Base-by-base conservation (phyloP, 768 basidiomycete species). In the Peribolospora kevripleyi region DNA sequence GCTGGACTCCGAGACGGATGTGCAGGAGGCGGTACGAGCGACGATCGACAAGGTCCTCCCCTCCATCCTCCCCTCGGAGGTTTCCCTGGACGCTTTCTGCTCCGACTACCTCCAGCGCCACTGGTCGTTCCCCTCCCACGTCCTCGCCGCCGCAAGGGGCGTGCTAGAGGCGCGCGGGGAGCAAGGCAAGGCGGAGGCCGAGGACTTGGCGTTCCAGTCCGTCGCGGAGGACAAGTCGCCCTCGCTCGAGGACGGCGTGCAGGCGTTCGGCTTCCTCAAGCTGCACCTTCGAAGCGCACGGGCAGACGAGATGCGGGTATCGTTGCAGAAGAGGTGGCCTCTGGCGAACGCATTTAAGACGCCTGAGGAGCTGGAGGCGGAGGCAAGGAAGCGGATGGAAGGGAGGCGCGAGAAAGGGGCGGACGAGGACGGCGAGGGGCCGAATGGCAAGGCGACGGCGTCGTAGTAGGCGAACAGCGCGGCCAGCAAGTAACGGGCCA, bases 101-200 rank as follows among this genome's bases (percentile, higher is more conserved):
- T 74, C 78, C 13, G 76, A 82, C 58, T 86, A 80, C 65, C 72
- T 86, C 9, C 82, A 88, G 63, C 70, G 63, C 11, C 74, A 81
- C 57, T 68, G 77, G 0, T 61, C 66, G 0, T 73, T 73, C 7
- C 70, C 76, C 0, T 58, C 65, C 2, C 76, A 77, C 0, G 68
- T 82, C 42, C 66, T 91, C 6, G 80, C 77, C 3, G 72, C 71
- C 46, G 84, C 84, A 5, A 72, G 73, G 62, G 82, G 72, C 1
- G 68, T 73, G 10, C 69, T 64, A 1, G 59, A 65, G 5, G 67
- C 84, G 37, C 37, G 48, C n/a, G 46, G 56, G 3, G 42, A 39
- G 48, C 70, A 70, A 0, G 70, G 77, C 7, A 60, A 66, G 43
- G 73, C 73, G 5, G 81, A 84, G 60, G 71, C 82, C 5, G 83